These are phyloP conservation scores for Licmophora abbreviata DNA, from an alignment of 108 stramenopile genomes.

Conservation along the genomic window DNA sequence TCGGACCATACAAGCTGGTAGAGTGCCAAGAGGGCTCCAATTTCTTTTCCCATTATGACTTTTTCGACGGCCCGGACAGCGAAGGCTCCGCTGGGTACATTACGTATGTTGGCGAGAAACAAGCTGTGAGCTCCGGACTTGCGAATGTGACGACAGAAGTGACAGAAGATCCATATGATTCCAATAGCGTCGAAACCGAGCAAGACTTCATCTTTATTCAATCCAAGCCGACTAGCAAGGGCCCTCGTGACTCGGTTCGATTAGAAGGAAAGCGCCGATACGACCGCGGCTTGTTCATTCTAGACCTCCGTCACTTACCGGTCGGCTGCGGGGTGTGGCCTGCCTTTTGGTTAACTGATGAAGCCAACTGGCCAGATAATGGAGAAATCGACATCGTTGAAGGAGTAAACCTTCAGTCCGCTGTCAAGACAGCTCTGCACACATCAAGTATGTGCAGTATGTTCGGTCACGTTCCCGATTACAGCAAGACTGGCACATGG, in stretches of 20 bases:
- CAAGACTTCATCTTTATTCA: constrained; percentile 14
- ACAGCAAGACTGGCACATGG: constrained; percentile 55
- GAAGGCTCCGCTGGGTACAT: constrained; percentile 62
- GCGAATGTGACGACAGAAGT: constrained; percentile 7
- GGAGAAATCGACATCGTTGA: constrained; percentile 91
- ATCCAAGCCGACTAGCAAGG: constrained; percentile 9
- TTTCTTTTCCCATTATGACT: constrained; percentile 65
- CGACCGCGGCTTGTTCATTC: constrained; percentile 61
- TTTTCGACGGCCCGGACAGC: constrained; percentile 67
- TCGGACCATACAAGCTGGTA: constrained; percentile 48
- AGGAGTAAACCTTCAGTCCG: constrained; percentile 68
- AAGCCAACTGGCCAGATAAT: constrained; percentile 74
- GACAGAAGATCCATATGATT: too few relatives aligned
- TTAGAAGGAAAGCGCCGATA: constrained; percentile 60
- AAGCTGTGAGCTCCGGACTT: constrained; percentile 30
- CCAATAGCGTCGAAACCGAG: neutral
- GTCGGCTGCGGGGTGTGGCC: constrained; percentile 87
- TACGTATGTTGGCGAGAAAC: constrained; percentile 37
- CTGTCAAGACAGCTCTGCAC: constrained; percentile 85
- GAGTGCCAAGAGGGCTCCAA: constrained; percentile 41
- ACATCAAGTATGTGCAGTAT: constrained; percentile 62
- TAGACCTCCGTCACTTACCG: constrained; percentile 76
- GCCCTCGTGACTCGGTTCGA: constrained; percentile 54
- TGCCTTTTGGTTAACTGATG: constrained; percentile 84
- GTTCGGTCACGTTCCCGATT: constrained; percentile 70